Evolutionary conservation across 352 stramenopile species (phyloP), one percentile per base, ranked within the genome.

Genomic region (Pythium aristosporum): DNA sequence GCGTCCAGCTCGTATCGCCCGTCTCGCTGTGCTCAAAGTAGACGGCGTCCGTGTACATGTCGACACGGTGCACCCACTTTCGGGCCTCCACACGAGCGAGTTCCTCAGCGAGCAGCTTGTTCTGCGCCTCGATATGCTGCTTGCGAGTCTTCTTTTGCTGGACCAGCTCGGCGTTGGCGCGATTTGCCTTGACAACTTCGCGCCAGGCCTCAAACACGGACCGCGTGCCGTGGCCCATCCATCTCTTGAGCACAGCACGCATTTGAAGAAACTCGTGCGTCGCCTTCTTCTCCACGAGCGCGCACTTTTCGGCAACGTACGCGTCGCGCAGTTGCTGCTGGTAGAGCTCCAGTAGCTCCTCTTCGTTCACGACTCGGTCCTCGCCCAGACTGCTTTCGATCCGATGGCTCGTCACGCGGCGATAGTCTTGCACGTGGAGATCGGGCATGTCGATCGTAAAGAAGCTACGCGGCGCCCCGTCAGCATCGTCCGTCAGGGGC

Each of bases 41-140:
- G 10, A 88, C 67, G 4, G 63, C 75, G 52, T 91, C 82, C 13
- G 79, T 85, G 63, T 91, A 91, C 69, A 82, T 76, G 43, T 91
- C 81, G 1, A 80, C 70, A 12, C 77, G 74, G 44, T 75, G 59
- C 5, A 75, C 65, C 82, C 82, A 91, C 10, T 71, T 78, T 25
- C 69, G 57, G 20, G 82, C 82, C 42, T 89, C 77, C 0, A 80
- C 39, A 0, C 75, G 72, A 7, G 55, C 64, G 15, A 91, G 57
- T 41, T 88, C 63, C 57, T 89, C 77, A 20, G 85, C 68, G 5
- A 87, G 63, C n/a, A 61, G 61, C 3, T 51, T 59, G 49, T 89
- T 91, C 52, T 89, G 78, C 54, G 68, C 54, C 13, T 82, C 79
- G 0, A 91, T 65, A 10, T 73, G 25, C n/a, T 87, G 74, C 42